Percentiles rank a stretch among this genome's conserved stretches.
Evolutionary conservation across 768 basidiomycete genomes (phyloP).

Genomic region (Tulasnella sp.): DNA sequence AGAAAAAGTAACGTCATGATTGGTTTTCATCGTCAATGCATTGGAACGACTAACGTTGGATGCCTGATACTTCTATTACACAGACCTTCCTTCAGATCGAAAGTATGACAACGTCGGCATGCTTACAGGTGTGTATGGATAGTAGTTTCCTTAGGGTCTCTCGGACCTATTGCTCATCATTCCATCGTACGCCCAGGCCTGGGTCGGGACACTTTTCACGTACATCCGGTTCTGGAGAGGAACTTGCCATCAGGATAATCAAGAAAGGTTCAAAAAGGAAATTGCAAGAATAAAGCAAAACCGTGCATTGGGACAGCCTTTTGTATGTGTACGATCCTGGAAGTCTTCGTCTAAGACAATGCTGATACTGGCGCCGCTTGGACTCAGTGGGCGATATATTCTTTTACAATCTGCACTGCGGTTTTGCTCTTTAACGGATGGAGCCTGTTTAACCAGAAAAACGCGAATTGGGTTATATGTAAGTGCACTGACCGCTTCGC

Average conservation of each 20-base stretch:
- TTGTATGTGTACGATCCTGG: conserved; percentile 5
- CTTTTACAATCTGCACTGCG: conserved; percentile 18
- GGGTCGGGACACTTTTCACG: conserved; percentile 18
- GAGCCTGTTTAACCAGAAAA: conserved; percentile 13
- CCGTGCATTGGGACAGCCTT: conserved; percentile 10
- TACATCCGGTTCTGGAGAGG: conserved; percentile 6
- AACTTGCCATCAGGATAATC: neutral
- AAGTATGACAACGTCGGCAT: neutral
- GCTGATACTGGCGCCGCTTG: neutral
- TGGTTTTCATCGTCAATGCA: too few relatives aligned
- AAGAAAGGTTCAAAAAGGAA: neutral
- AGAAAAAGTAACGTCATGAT: neutral
- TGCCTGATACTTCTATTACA: too few relatives aligned
- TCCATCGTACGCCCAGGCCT: conserved; percentile 15
- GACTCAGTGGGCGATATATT: conserved; percentile 20
- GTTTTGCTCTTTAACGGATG: conserved; percentile 24
- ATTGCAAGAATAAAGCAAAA: neutral
- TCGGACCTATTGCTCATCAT: too few relatives aligned
- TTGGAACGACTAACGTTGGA: too few relatives aligned
- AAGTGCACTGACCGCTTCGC: neutral
- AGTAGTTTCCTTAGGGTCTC: too few relatives aligned
- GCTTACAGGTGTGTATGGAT: conserved; percentile 1
- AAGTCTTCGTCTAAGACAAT: neutral
- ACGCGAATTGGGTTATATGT: neutral
- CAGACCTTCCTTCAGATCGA: conserved; percentile 13